phyloP scores from a whole-genome alignment of 2,329 filamentous ascomycete genomes.

The Xylaria sp. region DNA sequence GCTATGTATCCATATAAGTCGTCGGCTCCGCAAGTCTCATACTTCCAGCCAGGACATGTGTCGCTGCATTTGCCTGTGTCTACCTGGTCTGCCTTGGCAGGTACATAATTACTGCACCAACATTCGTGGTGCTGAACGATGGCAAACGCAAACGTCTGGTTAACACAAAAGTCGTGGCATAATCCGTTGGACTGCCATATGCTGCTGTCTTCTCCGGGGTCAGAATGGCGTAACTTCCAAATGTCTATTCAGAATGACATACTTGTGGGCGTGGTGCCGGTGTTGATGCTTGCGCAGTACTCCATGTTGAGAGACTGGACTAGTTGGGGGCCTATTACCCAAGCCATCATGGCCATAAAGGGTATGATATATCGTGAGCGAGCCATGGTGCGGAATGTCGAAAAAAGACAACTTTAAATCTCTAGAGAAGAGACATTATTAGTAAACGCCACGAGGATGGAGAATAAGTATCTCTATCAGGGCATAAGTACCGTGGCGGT shows the following conservation, averaged over 20 bases:
- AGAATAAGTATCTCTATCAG: not conserved
- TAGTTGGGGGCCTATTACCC: constrained; percentile 30
- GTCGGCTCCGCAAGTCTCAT: constrained; percentile 68
- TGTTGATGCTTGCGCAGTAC: constrained; percentile 56
- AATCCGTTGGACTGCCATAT: constrained; percentile 73
- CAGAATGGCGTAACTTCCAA: constrained; percentile 29
- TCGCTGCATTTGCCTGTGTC: constrained; percentile 56
- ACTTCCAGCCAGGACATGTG: constrained; percentile 71
- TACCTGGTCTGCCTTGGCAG: constrained; percentile 51
- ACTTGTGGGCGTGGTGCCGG: constrained; percentile 50
- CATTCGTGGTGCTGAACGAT: constrained; percentile 69
- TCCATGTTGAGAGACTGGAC: constrained; percentile 41
- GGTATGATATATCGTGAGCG: constrained; percentile 27
- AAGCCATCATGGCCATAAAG: constrained; percentile 31
- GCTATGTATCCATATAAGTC: constrained; percentile 70
- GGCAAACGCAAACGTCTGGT: constrained; percentile 65
- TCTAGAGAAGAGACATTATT: constrained; percentile 1
- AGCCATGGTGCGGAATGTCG: constrained; percentile 31
- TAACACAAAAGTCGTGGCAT: constrained; percentile 65
- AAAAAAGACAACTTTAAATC: not conserved
- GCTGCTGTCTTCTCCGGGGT: constrained; percentile 51
- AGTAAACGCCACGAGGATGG: not conserved
- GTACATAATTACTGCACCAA: constrained; percentile 77
- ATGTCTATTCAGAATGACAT: constrained; percentile 40
- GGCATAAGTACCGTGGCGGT: not conserved